A percentile compares a stretch with the other conserved stretches of the same genome.
Evolutionary conservation across 106 monocot genomes (phyloP).

Genomic region (Xerophyta viscosa): DNA sequence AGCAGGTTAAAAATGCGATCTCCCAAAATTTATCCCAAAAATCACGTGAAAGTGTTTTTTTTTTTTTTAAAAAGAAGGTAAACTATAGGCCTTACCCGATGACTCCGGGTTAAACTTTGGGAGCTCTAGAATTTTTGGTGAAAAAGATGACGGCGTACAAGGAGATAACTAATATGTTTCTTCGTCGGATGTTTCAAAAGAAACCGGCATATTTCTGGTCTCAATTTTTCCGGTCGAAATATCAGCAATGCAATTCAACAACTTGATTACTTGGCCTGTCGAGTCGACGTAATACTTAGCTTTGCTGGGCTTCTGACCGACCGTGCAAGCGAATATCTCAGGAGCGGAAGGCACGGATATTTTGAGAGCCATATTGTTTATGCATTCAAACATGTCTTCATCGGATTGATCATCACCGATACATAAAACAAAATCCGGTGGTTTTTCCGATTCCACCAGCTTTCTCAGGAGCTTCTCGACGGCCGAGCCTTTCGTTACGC

Average conservation of each 20-base stretch:
- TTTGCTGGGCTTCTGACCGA: constrained; percentile 60
- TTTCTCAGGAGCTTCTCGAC: constrained; percentile 31
- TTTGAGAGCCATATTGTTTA: constrained; percentile 7
- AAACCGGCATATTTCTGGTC: no score
- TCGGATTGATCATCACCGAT: constrained; percentile 61
- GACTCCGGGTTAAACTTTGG: no score
- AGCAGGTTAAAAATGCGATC: no score
- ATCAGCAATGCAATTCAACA: constrained; percentile 17
- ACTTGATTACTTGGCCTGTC: constrained; percentile 28
- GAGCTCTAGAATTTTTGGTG: no score
- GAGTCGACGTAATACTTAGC: constrained; percentile 53
- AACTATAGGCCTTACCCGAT: no score
- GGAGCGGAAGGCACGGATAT: constrained; percentile 12
- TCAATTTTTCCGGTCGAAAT: constrained; percentile 4
- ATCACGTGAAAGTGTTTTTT: no score
- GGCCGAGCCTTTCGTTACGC: constrained; percentile 48
- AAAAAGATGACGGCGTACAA: no score
- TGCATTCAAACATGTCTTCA: constrained; percentile 61
- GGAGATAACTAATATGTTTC: no score
- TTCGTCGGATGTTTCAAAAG: no score
- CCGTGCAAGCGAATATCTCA: constrained; percentile 41
- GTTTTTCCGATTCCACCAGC: constrained; percentile 13
- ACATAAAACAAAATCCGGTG: constrained; percentile 48
- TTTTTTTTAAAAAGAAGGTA: no score
- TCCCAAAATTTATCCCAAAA: no score